Evolutionary conservation across 148 eudicot species (phyloP).

Genomic region (Camellia japonica): DNA sequence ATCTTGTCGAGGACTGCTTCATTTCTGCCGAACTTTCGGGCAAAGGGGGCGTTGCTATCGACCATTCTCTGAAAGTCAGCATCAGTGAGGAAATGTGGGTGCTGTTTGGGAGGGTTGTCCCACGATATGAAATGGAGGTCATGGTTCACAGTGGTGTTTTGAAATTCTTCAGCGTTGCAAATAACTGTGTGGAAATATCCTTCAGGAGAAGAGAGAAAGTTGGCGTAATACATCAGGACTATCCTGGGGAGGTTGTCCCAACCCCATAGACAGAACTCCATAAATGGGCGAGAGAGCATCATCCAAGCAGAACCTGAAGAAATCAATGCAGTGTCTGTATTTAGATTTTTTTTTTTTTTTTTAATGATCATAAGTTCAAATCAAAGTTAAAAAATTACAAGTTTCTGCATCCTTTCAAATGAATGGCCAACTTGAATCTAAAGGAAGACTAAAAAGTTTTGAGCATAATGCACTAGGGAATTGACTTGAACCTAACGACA

Average conservation of each 20-base stretch:
- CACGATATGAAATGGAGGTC: constrained; percentile 78
- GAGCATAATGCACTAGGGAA: not conserved
- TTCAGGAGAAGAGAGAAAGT: constrained; percentile 72
- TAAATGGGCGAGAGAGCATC: constrained; percentile 75
- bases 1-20: constrained; percentile 50
- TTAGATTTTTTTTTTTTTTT: not conserved
- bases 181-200: constrained; percentile 78
- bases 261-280: constrained; percentile 69
- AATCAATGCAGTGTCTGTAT: not conserved
- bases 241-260: constrained; percentile 73
- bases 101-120: constrained; percentile 79
- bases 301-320: constrained; percentile 76
- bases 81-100: constrained; percentile 58
- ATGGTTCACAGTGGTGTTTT: constrained; percentile 67
- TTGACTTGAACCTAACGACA: not conserved
- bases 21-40: constrained; percentile 57
- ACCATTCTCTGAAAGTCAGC: constrained; percentile 56
- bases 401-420: not conserved
- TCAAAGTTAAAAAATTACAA: not conserved
- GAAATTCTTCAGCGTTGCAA: constrained; percentile 64
- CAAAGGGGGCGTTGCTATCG: constrained; percentile 64
- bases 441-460: not conserved
- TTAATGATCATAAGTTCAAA: not conserved
- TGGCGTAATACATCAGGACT: constrained; percentile 69
- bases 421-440: not conserved